Evolutionary conservation across 805 yeast genomes (phyloP), one percentile per base, ranked within the genome.

Genomic region (Wickerhamomyces xylosicus): DNA sequence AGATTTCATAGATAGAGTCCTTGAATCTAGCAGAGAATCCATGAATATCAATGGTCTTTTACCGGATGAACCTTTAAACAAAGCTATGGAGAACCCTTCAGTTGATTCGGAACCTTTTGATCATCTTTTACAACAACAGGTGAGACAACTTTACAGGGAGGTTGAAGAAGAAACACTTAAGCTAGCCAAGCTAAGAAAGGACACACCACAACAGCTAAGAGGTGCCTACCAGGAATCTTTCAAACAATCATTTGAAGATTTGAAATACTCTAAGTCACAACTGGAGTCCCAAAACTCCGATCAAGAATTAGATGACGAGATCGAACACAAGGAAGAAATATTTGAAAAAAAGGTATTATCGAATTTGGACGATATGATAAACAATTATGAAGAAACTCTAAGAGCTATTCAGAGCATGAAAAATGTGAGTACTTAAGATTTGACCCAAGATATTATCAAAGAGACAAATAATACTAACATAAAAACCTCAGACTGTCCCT

Each of bases 71-170:
- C 47, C 49, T 14, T 37, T 63, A 17, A 44, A 47, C 29, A 34
- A 46, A 7, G 29, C 48, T 10, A 44, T 55, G 17, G 47, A 47
- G 32, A 53, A 50, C 15, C 47, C 53, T 8, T 40, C 48, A 31
- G 45, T 49, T 40, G 54, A 69, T 41, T 67, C 76, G 8, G 92
- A 80, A 53, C 86, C 89, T 1, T 82, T 80, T 56, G 90, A 85
- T 51, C 58, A 70, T 31, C 77, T 69, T 16, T 57, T 82, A 42
- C 79, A 81, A 54, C 77, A 72, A 41, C 55, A 65, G 40, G 68
- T 84, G 21, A 63, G 90, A 35, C 63, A 67, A 36, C 48, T 73
- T 36, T 72, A 82, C 44, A 67, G 67, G 36, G 65, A 69, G 31
- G 78, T 83, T 41, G 94, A 85, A 46, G 69, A 67, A 36, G 73